Conservation (phyloP, 345 rosid species). For the Gossypium rotundifolium region DNA sequence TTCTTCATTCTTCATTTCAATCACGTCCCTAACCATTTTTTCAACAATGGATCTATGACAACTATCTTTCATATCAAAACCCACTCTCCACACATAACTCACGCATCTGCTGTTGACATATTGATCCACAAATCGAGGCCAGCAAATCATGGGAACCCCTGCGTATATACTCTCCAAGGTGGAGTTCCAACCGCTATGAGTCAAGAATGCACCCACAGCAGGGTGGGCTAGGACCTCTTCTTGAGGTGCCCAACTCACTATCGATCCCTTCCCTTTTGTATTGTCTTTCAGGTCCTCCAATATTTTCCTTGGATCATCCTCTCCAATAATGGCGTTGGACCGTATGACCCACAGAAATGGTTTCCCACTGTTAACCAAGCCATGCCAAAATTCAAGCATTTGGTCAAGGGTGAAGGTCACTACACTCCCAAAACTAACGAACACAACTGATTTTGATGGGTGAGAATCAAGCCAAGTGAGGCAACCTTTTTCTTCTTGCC, state of each 20-base stretch:
- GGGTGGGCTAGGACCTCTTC: constrained; percentile 37
- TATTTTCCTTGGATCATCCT: not conserved
- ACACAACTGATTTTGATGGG: constrained; percentile 30
- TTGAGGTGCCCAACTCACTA: constrained; percentile 40
- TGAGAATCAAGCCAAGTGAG: constrained; percentile 42
- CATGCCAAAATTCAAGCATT: constrained; percentile 37
- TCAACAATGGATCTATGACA: constrained; percentile 34
- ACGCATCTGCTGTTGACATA: constrained; percentile 36
- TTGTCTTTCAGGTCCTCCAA: constrained; percentile 21
- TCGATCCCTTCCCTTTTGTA: constrained; percentile 7
- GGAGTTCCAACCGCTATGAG: constrained; percentile 54
- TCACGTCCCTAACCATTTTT: constrained; percentile 40
- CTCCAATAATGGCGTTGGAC: constrained; percentile 10
- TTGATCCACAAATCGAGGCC: constrained; percentile 41
- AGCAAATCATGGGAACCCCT: constrained; percentile 47
- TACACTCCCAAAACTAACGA: constrained; percentile 44
- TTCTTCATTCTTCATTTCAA: constrained; percentile 34
- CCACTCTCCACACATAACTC: constrained; percentile 35
- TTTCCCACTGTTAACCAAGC: constrained; percentile 17
- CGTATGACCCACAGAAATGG: constrained; percentile 45
- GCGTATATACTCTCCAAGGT: constrained; percentile 37
- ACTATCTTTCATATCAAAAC: constrained; percentile 45
- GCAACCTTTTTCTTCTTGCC: constrained; percentile 37
- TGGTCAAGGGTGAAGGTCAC: constrained; percentile 20
- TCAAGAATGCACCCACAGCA: constrained; percentile 37